phyloP scores from a whole-genome alignment of 1,284 basidiomycete species.

The Ceratobasidium sp. region DNA sequence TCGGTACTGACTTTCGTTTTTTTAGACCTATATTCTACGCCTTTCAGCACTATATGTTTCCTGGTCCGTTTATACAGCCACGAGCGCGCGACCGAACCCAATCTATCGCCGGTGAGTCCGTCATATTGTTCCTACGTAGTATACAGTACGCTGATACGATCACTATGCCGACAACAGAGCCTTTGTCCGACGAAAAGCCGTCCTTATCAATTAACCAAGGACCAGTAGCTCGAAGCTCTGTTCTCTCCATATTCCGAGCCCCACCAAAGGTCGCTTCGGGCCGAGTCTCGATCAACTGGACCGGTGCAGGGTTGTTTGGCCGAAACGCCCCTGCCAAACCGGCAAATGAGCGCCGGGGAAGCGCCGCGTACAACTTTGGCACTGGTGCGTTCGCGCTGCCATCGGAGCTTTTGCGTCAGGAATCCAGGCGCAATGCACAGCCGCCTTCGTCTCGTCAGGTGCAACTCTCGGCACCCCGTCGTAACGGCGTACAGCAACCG shows the following conservation, averaged over 20 bases:
- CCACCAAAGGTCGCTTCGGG: slow-evolving; percentile 4
- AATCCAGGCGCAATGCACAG: slow-evolving; percentile 10
- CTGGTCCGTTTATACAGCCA: slow-evolving; percentile 26
- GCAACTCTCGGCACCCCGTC: not conserved
- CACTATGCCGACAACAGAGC: not conserved
- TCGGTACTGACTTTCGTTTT: not conserved
- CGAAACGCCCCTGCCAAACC: not conserved
- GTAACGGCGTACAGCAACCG: not conserved
- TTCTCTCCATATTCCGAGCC: slow-evolving; percentile 34
- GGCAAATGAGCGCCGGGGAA: slow-evolving; percentile 38
- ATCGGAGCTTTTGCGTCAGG: slow-evolving; percentile 32
- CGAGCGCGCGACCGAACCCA: slow-evolving; percentile 22
- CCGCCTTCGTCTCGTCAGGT: not conserved
- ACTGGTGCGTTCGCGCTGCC: slow-evolving; percentile 30
- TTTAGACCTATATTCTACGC: slow-evolving; percentile 19
- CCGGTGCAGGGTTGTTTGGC: not conserved
- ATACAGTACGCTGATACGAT: not conserved
- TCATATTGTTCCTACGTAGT: not conserved
- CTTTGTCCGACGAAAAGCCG: not conserved
- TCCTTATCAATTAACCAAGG: not conserved
- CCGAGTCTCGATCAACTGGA: not conserved
- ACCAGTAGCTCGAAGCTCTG: slow-evolving; percentile 23
- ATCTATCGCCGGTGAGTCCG: slow-evolving; percentile 12
- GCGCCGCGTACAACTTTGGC: slow-evolving; percentile 38
- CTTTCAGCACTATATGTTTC: slow-evolving; percentile 35